Evolutionary conservation across 2,329 filamentous ascomycete species (phyloP), one percentile per base, ranked within the genome.

Genomic region (Purpureocillium lavendulum): DNA sequence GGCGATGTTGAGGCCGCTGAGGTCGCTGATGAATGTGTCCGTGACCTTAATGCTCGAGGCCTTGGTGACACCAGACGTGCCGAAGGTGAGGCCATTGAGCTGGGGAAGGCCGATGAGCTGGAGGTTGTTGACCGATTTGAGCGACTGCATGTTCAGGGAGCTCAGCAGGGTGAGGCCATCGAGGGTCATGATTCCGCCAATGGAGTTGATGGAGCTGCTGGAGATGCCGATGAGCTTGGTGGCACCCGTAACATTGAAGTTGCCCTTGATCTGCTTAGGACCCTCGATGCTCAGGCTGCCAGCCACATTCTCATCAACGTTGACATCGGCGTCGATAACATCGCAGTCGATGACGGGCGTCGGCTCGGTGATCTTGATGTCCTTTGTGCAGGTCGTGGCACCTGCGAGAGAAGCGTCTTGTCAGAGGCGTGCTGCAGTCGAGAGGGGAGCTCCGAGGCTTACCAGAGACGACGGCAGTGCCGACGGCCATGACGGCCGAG

Each of bases 11-110:
- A 98, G 84, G 57, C 87, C 88, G 49, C 82, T 72, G 44, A 98
- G 76, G 49, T 75, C 79, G 60, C 70, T 75, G 52, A 98, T 77
- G 64, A 82, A 80, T 37, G 92, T 98, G 71, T 98, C 92, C 65
- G 80, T 76, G 60, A 98, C 89, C 51, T 69, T 65, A 51, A 98
- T 75, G 47, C 67, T 74, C 48, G 66, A 67, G 44, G 85, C 85
- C 60, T 78, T 69, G 52, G 73, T 78, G 54, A 97, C 71, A 55
- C 71, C 69, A 12, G 65, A 55, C 41, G 62, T 67, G 47, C 70
- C 71, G 49, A 78, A 70, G 29, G 61, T 64, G 29, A 75, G 53
- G 33, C 52, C 50, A 42, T 65, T 75, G 59, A 69, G 73, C 57
- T 63, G 69, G 45, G 81, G 81, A 32, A 96, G 77, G 50, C 84